A percentile compares a stretch with the other conserved stretches of the same genome.
Conservation (phyloP, 2,329 filamentous ascomycete genomes). For the Sclerotinia spermophila region DNA sequence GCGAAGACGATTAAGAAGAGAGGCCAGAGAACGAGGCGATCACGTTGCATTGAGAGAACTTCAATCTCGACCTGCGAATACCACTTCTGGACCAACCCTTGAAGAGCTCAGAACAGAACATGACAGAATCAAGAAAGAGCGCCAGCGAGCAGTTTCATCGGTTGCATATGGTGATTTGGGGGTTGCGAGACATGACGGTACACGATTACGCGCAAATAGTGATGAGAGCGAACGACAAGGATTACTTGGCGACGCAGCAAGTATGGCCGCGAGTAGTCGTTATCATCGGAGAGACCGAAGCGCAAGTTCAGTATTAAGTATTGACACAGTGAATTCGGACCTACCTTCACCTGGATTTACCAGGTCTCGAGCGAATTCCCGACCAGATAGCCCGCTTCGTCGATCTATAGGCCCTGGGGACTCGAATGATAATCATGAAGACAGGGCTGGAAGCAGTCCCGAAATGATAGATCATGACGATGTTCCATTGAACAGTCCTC, state of each 20-base stretch:
- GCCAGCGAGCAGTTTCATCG: conserved; percentile 66
- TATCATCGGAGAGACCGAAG: conserved; percentile 47
- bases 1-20: conserved; percentile 63
- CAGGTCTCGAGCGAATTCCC: conserved; percentile 44
- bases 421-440: conserved; percentile 22
- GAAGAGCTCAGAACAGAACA: conserved; percentile 57
- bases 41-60: conserved; percentile 63
- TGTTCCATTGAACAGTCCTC: conserved; percentile 32
- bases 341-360: conserved; percentile 41
- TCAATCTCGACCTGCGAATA: conserved; percentile 49
- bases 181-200: conserved; percentile 73
- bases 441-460: conserved; percentile 34
- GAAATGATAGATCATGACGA: conserved; percentile 35
- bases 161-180: conserved; percentile 76
- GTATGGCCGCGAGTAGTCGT: conserved; percentile 39
- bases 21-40: conserved; percentile 71
- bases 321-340: conserved; percentile 45
- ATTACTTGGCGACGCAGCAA: conserved; percentile 66
- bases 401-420: conserved; percentile 19
- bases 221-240: conserved; percentile 67
- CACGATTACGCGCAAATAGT: conserved; percentile 68
- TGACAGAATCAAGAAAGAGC: conserved; percentile 53
- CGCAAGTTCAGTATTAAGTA: conserved; percentile 54
- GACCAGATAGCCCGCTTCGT: conserved; percentile 40
- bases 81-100: conserved; percentile 45